phyloP scores from a whole-genome alignment of 139 green algal genomes.

The Tetraselmis chui region DNA sequence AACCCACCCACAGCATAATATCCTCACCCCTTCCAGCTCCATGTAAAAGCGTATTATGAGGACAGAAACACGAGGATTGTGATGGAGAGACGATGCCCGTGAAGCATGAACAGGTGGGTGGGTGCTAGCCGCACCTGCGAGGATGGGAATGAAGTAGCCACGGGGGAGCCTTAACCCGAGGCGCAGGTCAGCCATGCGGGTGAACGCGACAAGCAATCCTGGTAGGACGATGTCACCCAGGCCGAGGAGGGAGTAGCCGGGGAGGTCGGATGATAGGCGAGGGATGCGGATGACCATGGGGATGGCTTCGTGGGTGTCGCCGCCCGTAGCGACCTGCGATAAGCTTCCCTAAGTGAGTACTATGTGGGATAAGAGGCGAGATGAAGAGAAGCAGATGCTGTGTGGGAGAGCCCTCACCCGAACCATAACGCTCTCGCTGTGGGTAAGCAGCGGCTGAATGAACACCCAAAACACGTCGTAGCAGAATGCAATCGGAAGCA shows the following conservation, averaged over 20 bases:
- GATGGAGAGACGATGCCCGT: no score
- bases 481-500: conserved; percentile 64
- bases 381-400: no score
- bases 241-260: conserved; percentile 44
- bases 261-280: conserved; percentile 22
- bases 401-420: conserved; percentile 25
- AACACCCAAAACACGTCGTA: conserved; percentile 97
- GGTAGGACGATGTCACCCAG: conserved; percentile 74
- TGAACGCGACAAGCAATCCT: conserved; percentile 61
- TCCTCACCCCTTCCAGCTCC: no score
- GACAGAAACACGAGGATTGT: no score
- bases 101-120: no score
- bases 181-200: conserved; percentile 7
- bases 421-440: conserved; percentile 82
- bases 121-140: neutral
- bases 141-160: neutral
- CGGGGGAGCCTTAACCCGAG: neutral
- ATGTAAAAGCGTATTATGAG: conserved; percentile 30
- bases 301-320: conserved; percentile 35
- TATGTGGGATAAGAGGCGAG: no score
- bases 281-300: conserved; percentile 85
- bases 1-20: neutral
- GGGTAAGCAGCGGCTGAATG: conserved; percentile 72
- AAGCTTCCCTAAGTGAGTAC: no score
- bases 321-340: conserved; percentile 41